Base-by-base conservation (phyloP, 2,329 filamentous ascomycete species). In the Calonectria honghensis region DNA sequence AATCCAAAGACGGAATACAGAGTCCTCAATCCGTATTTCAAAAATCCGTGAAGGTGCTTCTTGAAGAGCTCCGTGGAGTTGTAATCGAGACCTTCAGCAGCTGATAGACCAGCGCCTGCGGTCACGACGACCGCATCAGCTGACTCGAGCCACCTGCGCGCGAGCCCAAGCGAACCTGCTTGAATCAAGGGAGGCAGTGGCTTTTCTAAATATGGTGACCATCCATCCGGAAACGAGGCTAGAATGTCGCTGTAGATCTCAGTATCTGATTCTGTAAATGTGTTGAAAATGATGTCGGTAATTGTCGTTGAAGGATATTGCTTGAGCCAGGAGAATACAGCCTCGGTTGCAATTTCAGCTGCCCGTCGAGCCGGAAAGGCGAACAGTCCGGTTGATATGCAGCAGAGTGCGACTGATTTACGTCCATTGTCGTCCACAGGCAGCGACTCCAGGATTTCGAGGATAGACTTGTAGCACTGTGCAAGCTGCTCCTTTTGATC, bases 1-100 rank as follows among this genome's bases (percentile, higher is more conserved):
- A 75, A 81, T 0, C 79, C 79, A 61, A 81, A 80, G 0, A 80
- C 77, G 1, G 78, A 80, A 2, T 81, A 81, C 0, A 81, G 13
- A 0, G 77, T 80, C 0, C 70, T 72, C 0, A 81, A n/a, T 0
- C 79, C 79, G 1, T 75, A 68, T 0, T 76, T 75, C 2, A 80
- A 64, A 3, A 79, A 79, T 0, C 74, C 79, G 0, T 78, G 78
- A 3, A 80, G 79, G 6, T 80, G 59, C 3, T 72, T 39, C 0
- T 57, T 65, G 39, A 81, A 81, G 0, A 81, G 67, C 0, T 69
- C 13, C 0, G 57, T 71, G 0, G 79, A 81, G 3, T 75, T 77
- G 16, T 81, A 81, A 9, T 81, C 77, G 0, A 81, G 11, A 0
- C 79, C 79, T 11, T 79, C 78, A 2, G 78, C 72, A 0, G 79